A percentile compares a stretch with the other conserved stretches of the same genome.
Conservation (phyloP, 371 early-diverging fungal species). For the Mortierella sp. region DNA sequence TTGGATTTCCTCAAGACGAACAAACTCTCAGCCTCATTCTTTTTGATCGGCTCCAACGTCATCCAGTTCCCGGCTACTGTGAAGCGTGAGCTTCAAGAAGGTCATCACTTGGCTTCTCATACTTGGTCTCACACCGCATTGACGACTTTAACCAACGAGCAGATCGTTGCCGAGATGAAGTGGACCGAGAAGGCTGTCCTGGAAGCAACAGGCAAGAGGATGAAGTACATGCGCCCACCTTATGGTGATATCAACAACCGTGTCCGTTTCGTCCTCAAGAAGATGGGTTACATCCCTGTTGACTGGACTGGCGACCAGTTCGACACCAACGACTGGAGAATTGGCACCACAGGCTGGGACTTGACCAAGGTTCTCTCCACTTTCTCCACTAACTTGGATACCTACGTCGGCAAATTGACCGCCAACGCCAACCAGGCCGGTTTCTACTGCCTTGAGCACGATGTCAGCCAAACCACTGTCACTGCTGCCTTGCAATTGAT, state of each 20-base stretch:
- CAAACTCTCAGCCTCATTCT: slow-evolving; percentile 70
- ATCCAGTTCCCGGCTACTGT: slow-evolving; percentile 61
- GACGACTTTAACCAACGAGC: slow-evolving; percentile 70
- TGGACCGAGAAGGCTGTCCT: slow-evolving; percentile 75
- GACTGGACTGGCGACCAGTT: slow-evolving; percentile 55
- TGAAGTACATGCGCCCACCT: slow-evolving; percentile 68
- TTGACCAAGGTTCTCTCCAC: slow-evolving; percentile 12
- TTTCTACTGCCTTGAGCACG: slow-evolving; percentile 56
- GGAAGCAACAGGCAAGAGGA: slow-evolving; percentile 66
- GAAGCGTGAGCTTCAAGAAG: slow-evolving; percentile 55
- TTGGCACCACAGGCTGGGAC: slow-evolving; percentile 5
- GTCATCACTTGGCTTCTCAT: slow-evolving; percentile 58
- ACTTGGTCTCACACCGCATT: slow-evolving; percentile 72
- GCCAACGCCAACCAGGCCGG: slow-evolving; percentile 24
- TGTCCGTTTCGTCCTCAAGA: slow-evolving; percentile 66
- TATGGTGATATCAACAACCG: slow-evolving; percentile 77
- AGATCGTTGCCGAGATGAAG: slow-evolving; percentile 77
- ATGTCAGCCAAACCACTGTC: slow-evolving; percentile 19
- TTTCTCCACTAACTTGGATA: slow-evolving; percentile 25
- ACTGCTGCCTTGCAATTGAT: slow-evolving; percentile 34
- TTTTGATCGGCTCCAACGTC: slow-evolving; percentile 69
- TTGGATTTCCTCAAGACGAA: slow-evolving; percentile 62
- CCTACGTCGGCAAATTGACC: slow-evolving; percentile 12
- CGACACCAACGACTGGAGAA: slow-evolving; percentile 56
- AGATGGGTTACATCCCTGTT: slow-evolving; percentile 64